Evolutionary conservation across 2,329 filamentous ascomycete species (phyloP), one percentile per base, ranked within the genome.

Genomic region (Fusarium coffeatum): DNA sequence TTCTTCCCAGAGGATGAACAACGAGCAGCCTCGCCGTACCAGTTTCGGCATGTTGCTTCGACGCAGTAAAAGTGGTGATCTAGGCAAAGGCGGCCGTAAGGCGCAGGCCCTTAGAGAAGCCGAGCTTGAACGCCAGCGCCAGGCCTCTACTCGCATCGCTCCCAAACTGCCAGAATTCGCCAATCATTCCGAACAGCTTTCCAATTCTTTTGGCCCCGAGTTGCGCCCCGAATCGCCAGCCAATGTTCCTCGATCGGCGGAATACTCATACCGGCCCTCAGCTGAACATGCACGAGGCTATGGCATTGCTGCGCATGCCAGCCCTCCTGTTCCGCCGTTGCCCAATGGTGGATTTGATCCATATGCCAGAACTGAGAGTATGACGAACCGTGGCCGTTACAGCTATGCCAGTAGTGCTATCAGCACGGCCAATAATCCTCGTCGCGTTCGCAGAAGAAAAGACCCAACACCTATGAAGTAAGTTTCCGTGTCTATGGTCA

Each of bases 381-480:
- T 98, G 93, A 94, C 95, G 74, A 91, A 98, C 81, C 93, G 96
- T 74, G 94, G 95, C 65, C 92, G 96, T 72, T 97, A 97, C 83
- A 98, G 94, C 83, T 98, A 98, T 82, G 94, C 95, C 60, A 97
- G 93, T 83, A 97, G 92, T 81, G 92, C 93, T 56, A 88, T 95
- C 72, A 97, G 93, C 84, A 92, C 93, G 64, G 89, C 97, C 83
- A 97, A 97, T 84, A 97, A 92, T 80, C 95, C 96, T 69, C 90
- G 96, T 72, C 90, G 94, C 78, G 91, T 98, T 72, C 90, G 96
- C 75, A 92, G 95, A 84, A 91, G 96, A 83, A 98, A 97, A 85
- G 96, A 99, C 78, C 96, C 96, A 11, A 98, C 95, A 13, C 94
- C 96, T 1, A 97, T 98, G 88, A 99, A 99, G 95, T 98, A 85